These are phyloP conservation scores for Ogataea zsoltii DNA, from an alignment of 805 yeast species.

Conservation along the genomic window DNA sequence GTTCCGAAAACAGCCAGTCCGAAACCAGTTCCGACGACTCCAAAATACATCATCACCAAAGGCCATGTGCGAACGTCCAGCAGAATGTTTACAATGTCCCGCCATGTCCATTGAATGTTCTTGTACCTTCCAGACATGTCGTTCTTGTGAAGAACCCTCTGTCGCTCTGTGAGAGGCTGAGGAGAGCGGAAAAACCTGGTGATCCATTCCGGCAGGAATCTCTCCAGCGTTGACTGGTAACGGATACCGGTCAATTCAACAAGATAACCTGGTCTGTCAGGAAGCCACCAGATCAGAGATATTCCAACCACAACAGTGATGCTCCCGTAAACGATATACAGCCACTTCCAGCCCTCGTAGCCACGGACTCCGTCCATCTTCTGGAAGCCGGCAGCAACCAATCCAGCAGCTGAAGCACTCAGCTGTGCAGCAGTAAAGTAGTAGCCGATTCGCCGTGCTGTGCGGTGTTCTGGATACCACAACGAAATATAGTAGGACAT, in stretches of 20 bases:
- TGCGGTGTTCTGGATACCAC: constrained; percentile 82
- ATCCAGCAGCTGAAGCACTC: constrained; percentile 87
- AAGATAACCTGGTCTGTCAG: constrained; percentile 63
- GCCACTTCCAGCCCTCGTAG: constrained; percentile 83
- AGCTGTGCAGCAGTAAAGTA: constrained; percentile 90
- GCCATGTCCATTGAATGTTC: constrained; percentile 54
- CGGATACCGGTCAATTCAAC: constrained; percentile 7
- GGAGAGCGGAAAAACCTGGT: constrained; percentile 25
- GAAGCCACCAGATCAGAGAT: constrained; percentile 76
- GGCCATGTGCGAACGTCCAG: constrained; percentile 77
- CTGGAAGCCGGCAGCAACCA: constrained; percentile 86
- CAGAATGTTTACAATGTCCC: constrained; percentile 55
- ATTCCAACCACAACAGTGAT: constrained; percentile 67
- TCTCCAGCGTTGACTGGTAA: constrained; percentile 20
- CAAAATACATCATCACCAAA: constrained; percentile 82
- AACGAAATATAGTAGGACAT: constrained; percentile 78
- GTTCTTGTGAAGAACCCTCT: constrained; percentile 52
- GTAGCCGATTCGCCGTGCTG: constrained; percentile 79
- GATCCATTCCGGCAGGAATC: constrained; percentile 20
- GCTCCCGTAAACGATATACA: constrained; percentile 74
- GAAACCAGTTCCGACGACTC: constrained; percentile 89
- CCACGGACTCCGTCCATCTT: constrained; percentile 74
- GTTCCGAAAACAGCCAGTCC: constrained; percentile 87
- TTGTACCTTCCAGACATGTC: constrained; percentile 60
- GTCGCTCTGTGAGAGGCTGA: constrained; percentile 54